Evolutionary conservation across 148 eudicot species (phyloP), one percentile per base, ranked within the genome.

Genomic region (Selenicereus undatus): DNA sequence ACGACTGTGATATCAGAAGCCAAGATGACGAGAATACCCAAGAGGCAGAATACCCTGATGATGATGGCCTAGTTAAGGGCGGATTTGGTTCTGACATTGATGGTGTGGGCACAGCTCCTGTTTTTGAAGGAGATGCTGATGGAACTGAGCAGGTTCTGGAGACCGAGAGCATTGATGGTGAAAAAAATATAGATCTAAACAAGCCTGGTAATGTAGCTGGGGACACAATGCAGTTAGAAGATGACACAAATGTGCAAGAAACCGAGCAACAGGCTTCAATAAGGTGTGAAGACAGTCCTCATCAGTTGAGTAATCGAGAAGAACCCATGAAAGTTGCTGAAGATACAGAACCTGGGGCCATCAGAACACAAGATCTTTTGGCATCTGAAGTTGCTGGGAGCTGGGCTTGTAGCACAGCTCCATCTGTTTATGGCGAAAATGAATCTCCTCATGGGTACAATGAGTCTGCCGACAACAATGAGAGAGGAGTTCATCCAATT

Each of bases 341-440:
- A 51, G 95, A 93, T 82, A 85, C 92, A 70, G 88, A 91, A 85
- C 89, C 79, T 50, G 88, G 77, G 69, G 87, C 87, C 21, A 88
- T 93, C 30, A 86, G 83, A 83, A 93, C 98, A 1, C 78, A 90
- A 22, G 99, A 96, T 83, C 98, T 93, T 74, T 82, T 96, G 92
- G 85, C 99, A 76, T 96, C 98, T 13, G 98, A 96, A 83, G 90
- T 88, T 84, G 91, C 84, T 18, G 99, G 99, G 84, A 96, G 98
- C 83, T 93, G 98, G 98, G 97, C 93, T 13, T 86, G 82, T 83
- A 91, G 87, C 86, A 93, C 99, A 0, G 88, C 87, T 77, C 94
- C 98, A 64, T 93, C 97, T 10, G 86, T 86, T 45, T 93, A 89
- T 50, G 98, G 91, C 43, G 97, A 95, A 73, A 92, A 93, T 54